Evolutionary conservation across 2,329 filamentous ascomycete species (phyloP).

Genomic region (Didymella glomerata): DNA sequence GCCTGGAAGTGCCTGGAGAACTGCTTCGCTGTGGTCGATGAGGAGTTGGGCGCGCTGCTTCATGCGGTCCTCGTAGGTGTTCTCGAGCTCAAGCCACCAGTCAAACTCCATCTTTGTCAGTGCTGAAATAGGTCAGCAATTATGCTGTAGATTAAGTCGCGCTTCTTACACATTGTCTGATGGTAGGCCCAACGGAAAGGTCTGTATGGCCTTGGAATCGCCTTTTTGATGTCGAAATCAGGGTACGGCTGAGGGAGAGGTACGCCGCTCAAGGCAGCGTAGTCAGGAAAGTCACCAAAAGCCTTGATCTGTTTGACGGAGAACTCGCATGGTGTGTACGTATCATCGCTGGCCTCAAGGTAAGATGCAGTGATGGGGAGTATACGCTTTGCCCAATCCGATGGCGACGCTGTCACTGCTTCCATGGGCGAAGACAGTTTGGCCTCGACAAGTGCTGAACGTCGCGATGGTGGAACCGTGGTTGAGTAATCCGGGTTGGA

Average conservation of each 20-base stretch:
- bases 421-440: constrained; percentile 27
- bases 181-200: constrained; percentile 87
- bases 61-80: constrained; percentile 73
- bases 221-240: constrained; percentile 73
- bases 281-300: constrained; percentile 81
- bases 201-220: constrained; percentile 76
- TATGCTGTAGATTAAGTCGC: too few relatives aligned
- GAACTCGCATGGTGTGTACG: constrained; percentile 73
- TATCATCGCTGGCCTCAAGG: constrained; percentile 35
- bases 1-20: constrained; percentile 75
- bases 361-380: constrained; percentile 40
- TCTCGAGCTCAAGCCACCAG: constrained; percentile 90
- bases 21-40: constrained; percentile 66
- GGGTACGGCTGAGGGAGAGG: constrained; percentile 70
- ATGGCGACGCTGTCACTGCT: background rate
- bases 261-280: constrained; percentile 76
- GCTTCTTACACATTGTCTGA: constrained; percentile 83
- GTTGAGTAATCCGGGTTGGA: constrained; percentile 52
- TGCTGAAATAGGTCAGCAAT: constrained; percentile 58
- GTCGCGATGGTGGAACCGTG: constrained; percentile 62
- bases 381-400: constrained; percentile 24
- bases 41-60: constrained; percentile 73
- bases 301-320: constrained; percentile 73
- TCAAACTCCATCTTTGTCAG: constrained; percentile 79
- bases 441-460: constrained; percentile 44